These are phyloP conservation scores for Phytophthora parvispora DNA, from an alignment of 352 stramenopile genomes.

Conservation along the genomic window DNA sequence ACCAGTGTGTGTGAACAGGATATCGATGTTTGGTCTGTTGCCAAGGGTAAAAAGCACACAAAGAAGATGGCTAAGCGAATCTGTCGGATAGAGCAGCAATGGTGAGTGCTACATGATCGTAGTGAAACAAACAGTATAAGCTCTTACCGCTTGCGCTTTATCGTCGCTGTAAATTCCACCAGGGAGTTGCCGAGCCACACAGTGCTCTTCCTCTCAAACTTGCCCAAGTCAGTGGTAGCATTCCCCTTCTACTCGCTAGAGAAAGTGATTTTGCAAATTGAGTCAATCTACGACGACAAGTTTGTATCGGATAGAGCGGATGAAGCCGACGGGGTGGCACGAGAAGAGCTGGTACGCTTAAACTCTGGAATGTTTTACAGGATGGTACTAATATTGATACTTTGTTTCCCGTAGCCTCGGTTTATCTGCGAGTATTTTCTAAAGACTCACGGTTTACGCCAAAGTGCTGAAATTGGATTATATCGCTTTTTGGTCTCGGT, in stretches of 20 bases:
- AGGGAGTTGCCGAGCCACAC: constrained; percentile 65
- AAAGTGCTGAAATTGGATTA: constrained; percentile 72
- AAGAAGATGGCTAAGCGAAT: constrained; percentile 57
- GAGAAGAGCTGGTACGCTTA: constrained; percentile 54
- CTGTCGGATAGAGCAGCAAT: constrained; percentile 59
- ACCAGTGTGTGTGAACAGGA: constrained; percentile 45
- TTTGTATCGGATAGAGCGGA: constrained; percentile 68
- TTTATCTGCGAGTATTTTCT: constrained; percentile 84
- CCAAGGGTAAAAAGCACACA: constrained; percentile 47
- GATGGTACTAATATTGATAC: neutral
- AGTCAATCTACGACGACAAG: constrained; percentile 86
- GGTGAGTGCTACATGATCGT: constrained; percentile 26
- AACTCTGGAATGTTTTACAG: neutral
- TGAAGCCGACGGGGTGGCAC: constrained; percentile 66
- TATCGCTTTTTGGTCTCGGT: constrained; percentile 81
- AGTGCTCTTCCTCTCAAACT: constrained; percentile 74
- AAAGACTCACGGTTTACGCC: constrained; percentile 68
- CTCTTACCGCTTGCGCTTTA: neutral
- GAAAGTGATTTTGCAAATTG: constrained; percentile 64
- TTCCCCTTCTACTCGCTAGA: constrained; percentile 72
- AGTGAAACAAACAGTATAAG: neutral
- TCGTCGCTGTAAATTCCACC: neutral
- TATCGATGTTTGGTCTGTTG: constrained; percentile 70
- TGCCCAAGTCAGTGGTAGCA: constrained; percentile 76
- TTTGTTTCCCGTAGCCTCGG: constrained; percentile 61